phyloP scores from a whole-genome alignment of 108 stramenopile species.

The Hondaea fermentalgiana region DNA sequence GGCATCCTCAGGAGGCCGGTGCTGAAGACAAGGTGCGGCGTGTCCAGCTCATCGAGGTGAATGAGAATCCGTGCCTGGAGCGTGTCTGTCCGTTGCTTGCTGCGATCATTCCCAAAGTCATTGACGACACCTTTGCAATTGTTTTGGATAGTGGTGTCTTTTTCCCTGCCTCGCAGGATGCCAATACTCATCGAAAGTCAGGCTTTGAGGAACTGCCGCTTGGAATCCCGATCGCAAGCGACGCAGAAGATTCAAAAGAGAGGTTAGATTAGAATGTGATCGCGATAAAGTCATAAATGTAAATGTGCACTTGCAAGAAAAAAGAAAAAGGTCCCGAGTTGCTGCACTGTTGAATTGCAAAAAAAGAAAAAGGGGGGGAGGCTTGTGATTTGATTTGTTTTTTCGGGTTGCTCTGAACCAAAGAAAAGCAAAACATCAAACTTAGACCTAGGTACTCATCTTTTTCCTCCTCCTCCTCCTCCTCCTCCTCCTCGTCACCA shows the following conservation, averaged over 20 bases:
- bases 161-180: too few relatives aligned
- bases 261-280: background rate
- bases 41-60: slow-evolving; percentile 23
- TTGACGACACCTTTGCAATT: slow-evolving; percentile 17
- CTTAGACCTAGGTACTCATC: background rate
- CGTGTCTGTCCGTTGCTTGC: slow-evolving; percentile 22
- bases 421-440: background rate
- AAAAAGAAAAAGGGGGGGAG: too few relatives aligned
- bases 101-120: slow-evolving; percentile 7
- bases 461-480: background rate
- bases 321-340: background rate
- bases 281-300: background rate
- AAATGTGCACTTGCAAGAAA: background rate
- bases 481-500: too few relatives aligned
- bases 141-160: background rate
- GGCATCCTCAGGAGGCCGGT: background rate
- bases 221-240: too few relatives aligned
- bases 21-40: background rate
- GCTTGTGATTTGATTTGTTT: too few relatives aligned
- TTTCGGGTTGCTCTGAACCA: background rate
- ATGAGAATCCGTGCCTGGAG: slow-evolving; percentile 30
- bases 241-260: background rate
- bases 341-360: too few relatives aligned
- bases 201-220: too few relatives aligned
- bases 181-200: too few relatives aligned